Conservation (phyloP, 1,284 basidiomycete species). For the Laetiporus sulphureus region DNA sequence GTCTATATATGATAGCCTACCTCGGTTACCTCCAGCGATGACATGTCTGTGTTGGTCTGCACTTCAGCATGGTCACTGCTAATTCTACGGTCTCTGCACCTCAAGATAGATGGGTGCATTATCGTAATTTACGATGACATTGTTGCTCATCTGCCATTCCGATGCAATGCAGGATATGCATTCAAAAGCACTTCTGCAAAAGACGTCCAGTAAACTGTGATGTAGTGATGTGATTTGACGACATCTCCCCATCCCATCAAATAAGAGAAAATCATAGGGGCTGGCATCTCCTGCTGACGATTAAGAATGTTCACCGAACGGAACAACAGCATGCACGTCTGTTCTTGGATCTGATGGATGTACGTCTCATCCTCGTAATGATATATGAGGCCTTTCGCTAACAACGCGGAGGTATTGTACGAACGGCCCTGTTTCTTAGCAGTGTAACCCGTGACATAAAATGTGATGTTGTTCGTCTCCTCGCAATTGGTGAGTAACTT, state of each 20-base stretch:
- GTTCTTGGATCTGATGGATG: slow-evolving; percentile 8
- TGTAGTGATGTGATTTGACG: slow-evolving; percentile 7
- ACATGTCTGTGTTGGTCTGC: background rate
- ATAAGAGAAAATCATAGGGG: slow-evolving; percentile 27
- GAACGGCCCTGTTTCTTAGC: slow-evolving; percentile 14
- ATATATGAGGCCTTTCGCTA: slow-evolving; percentile 21
- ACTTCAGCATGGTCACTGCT: background rate
- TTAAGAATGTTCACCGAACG: slow-evolving; percentile 24
- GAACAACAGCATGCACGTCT: slow-evolving; percentile 19
- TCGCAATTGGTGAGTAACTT: slow-evolving; percentile 26
- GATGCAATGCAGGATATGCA: slow-evolving; percentile 8
- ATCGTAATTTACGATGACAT: background rate
- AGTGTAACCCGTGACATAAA: slow-evolving; percentile 23
- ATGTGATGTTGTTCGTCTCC: slow-evolving; percentile 19
- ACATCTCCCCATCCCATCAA: slow-evolving; percentile 31
- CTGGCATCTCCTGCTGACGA: slow-evolving; percentile 29
- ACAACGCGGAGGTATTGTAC: slow-evolving; percentile 24
- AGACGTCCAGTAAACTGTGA: slow-evolving; percentile 23
- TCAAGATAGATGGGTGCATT: background rate
- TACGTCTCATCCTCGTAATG: slow-evolving; percentile 14
- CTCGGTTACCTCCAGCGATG: background rate
- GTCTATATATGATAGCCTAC: background rate
- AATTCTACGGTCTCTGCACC: background rate
- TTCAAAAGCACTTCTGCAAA: slow-evolving; percentile 2
- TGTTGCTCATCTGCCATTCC: background rate